Conservation (phyloP, 108 stramenopile genomes). For the Cyclotella atomus region DNA sequence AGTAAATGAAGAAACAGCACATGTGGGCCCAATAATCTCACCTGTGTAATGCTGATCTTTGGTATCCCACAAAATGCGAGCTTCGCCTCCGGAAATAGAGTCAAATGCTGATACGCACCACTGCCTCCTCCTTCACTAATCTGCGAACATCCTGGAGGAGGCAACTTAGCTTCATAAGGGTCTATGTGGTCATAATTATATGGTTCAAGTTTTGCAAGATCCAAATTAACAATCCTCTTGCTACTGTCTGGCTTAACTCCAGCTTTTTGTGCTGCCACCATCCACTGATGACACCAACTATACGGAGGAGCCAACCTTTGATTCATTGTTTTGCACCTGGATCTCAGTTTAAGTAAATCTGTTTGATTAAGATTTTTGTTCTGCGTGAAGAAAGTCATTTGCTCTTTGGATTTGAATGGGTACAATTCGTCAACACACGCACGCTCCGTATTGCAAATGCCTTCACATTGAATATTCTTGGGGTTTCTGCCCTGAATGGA, state of each 20-base stretch:
- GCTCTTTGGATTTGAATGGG: background rate
- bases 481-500: background rate
- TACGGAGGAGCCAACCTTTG: conserved; percentile 1
- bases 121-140: conserved; percentile 16
- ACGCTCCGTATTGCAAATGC: conserved; percentile 14
- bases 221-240: background rate
- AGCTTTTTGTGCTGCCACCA: background rate
- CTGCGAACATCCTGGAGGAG: conserved; percentile 19
- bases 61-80: conserved; percentile 62
- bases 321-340: background rate
- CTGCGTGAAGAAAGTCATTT: background rate
- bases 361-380: background rate
- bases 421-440: conserved; percentile 13
- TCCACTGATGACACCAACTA: conserved; percentile 23
- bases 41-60: conserved; percentile 50
- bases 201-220: background rate
- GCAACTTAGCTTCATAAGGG: conserved; percentile 2
- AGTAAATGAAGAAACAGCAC: too few species aligned
- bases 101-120: conserved; percentile 39
- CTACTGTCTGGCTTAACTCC: background rate
- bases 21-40: too few species aligned
- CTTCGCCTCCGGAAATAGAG: conserved; percentile 51
- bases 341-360: background rate
- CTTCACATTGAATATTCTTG: conserved; percentile 5
- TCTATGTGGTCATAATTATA: conserved; percentile 15